phyloP scores from a whole-genome alignment of 805 yeast species.

The Candida morakotiae region DNA sequence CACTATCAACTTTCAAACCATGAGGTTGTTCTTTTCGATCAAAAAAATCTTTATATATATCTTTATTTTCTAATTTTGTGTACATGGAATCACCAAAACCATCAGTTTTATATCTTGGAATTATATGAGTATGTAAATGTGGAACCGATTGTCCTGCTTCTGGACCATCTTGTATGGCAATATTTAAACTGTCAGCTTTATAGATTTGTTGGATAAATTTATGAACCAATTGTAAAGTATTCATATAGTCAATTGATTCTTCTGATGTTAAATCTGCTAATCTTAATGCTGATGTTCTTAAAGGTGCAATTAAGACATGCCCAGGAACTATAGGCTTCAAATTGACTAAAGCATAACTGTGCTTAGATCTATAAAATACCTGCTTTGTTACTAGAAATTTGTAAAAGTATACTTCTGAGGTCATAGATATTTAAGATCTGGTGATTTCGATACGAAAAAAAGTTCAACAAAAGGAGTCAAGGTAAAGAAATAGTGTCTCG shows the following conservation, averaged over 20 bases:
- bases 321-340: conserved; percentile 92
- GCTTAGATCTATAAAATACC: conserved; percentile 54
- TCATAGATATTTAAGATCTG: background rate
- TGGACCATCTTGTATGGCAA: conserved; percentile 95
- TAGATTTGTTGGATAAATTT: conserved; percentile 61
- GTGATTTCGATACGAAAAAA: background rate
- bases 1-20: conserved; percentile 29
- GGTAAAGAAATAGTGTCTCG: too few relatives aligned
- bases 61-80: conserved; percentile 52
- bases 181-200: conserved; percentile 78
- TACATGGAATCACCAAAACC: conserved; percentile 59
- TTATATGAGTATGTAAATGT: conserved; percentile 89
- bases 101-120: conserved; percentile 71
- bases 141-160: conserved; percentile 97
- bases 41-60: conserved; percentile 36
- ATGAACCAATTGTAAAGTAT: conserved; percentile 67
- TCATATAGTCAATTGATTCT: conserved; percentile 76
- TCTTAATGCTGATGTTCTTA: conserved; percentile 55
- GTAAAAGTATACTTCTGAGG: conserved; percentile 33
- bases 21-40: conserved; percentile 15
- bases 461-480: background rate
- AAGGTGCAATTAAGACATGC: conserved; percentile 85
- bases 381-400: conserved; percentile 54
- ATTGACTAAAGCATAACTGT: conserved; percentile 84
- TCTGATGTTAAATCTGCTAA: conserved; percentile 66